Base-by-base conservation (phyloP, 345 rosid species). In the Eucalyptus lansdowneana region DNA sequence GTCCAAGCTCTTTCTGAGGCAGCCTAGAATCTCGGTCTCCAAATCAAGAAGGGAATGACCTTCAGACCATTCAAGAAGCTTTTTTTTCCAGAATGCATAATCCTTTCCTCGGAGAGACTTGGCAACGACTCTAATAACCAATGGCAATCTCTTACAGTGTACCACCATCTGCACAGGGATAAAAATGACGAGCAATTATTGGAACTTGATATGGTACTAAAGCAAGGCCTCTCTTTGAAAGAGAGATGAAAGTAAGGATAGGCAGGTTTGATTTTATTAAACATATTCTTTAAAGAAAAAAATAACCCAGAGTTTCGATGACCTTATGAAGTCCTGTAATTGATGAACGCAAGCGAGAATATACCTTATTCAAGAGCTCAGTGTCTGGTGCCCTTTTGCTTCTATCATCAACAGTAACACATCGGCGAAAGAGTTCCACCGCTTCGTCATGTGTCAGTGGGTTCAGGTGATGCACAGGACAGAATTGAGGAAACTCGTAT, bases 111-210 rank as follows among this genome's bases (percentile, higher is more conserved):
- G 69, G 22, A 96, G 95, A 7, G 94, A 96, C 60, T 47, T 65
- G 42, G 96, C 97, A 0, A 94, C 92, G 42, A 97, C 95, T 81
- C 88, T 87, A 89, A 96, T 93, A 21, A 93, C 93, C 19, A 97
- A 44, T 25, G 98, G 96, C 85, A 86, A 88, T 90, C 99, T 96
- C 56, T 92, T 95, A 89, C 98, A 96, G 25, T 87, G 89, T 88
- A 91, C 89, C 89, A 94, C 88, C 85, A 96, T 90, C 97, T 95
- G 93, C 91, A 65, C 76, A 50, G 58, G 42, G 14, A 16, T 5
- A 53, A 58, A 80, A 65, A 24, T 51, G 65, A 14, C 17, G 8
- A 29, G 67, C 13, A 9, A 69, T 69, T 69, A 34, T 69, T 16
- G 80, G 42, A 69, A 69, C 22, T 69, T 34, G 42, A 69, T 16